These are phyloP conservation scores for Trichosporon coremiiforme DNA, from an alignment of 1,284 basidiomycete genomes.

Conservation along the genomic window DNA sequence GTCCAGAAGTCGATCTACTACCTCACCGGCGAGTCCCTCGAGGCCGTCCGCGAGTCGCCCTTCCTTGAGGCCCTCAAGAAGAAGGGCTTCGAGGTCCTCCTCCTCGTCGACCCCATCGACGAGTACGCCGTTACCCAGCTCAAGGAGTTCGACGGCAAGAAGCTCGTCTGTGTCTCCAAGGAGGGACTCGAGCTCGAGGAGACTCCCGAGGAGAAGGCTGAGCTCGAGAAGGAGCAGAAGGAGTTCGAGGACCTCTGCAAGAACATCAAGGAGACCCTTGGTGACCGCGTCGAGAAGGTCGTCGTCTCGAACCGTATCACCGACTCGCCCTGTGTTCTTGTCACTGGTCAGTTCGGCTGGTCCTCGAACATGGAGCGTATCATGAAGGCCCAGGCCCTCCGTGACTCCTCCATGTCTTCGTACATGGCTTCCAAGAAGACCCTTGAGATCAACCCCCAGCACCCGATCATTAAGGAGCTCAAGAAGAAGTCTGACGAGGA, in stretches of 20 bases:
- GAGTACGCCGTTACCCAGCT: constrained; percentile 97
- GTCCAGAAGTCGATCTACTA: constrained; percentile 99
- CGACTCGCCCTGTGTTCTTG: constrained; percentile 93
- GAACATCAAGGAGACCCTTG: constrained; percentile 92
- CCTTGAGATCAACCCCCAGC: constrained; percentile 91
- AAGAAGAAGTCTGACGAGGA: constrained; percentile 93
- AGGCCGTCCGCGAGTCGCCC: constrained; percentile 87
- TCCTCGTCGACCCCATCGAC: constrained; percentile 97
- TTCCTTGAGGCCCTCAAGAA: constrained; percentile 99
- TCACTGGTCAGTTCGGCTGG: constrained; percentile 99
- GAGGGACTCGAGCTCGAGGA: constrained; percentile 92
- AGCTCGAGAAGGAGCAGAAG: too few relatives aligned
- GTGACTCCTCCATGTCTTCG: constrained; percentile 97
- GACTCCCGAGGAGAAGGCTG: constrained; percentile 77
- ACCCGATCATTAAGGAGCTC: constrained; percentile 93
- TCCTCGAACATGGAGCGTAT: constrained; percentile 99
- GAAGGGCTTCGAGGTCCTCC: constrained; percentile 98
- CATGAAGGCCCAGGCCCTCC: constrained; percentile 99
- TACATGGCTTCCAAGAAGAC: constrained; percentile 99
- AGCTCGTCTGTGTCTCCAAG: too few relatives aligned
- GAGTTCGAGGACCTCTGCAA: constrained; percentile 89
- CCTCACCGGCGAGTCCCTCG: constrained; percentile 97
- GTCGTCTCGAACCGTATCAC: constrained; percentile 96
- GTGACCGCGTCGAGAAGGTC: constrained; percentile 99
- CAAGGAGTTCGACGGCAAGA: too few relatives aligned